Evolutionary conservation across 1,139 yeast genomes (phyloP).

Genomic region (Nakaseomyces sp.): DNA sequence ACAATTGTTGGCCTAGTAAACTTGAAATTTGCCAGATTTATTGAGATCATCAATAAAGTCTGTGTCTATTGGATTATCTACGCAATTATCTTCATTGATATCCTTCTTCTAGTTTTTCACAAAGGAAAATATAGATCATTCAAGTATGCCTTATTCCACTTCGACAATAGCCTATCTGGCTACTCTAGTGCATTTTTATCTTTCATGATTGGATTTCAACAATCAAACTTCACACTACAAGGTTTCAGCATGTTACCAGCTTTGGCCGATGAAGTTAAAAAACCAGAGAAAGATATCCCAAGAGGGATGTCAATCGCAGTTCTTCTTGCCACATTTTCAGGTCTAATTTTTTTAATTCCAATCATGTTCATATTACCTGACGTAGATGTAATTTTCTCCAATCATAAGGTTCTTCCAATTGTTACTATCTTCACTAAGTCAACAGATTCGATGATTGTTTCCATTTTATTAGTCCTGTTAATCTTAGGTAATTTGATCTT

Average conservation of each 20-base stretch:
- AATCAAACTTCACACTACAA: slow-evolving; percentile 68
- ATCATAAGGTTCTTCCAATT: slow-evolving; percentile 55
- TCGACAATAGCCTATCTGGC: slow-evolving; percentile 64
- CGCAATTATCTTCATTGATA: slow-evolving; percentile 61
- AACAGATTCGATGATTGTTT: slow-evolving; percentile 57
- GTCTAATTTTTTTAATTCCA: slow-evolving; percentile 64
- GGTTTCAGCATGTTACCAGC: slow-evolving; percentile 80
- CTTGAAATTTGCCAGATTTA: slow-evolving; percentile 46
- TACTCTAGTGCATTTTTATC: slow-evolving; percentile 57
- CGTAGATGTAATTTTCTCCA: slow-evolving; percentile 44
- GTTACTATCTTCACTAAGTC: slow-evolving; percentile 56
- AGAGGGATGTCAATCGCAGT: slow-evolving; percentile 64
- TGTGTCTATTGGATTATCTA: slow-evolving; percentile 69
- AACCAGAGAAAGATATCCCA: slow-evolving; percentile 71
- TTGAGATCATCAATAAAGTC: slow-evolving; percentile 54
- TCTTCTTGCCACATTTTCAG: slow-evolving; percentile 53
- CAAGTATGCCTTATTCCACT: slow-evolving; percentile 52
- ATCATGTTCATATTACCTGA: slow-evolving; percentile 65
- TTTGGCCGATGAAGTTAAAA: slow-evolving; percentile 71
- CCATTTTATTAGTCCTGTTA: slow-evolving; percentile 57
- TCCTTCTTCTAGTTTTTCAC: slow-evolving; percentile 47
- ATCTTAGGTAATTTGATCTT: slow-evolving; percentile 64
- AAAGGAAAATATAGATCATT: slow-evolving; percentile 54
- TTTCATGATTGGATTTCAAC: slow-evolving; percentile 66
- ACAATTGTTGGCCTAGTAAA: slow-evolving; percentile 54